phyloP scores from a whole-genome alignment of 2,329 filamentous ascomycete species.

The Colletotrichum karsti region DNA sequence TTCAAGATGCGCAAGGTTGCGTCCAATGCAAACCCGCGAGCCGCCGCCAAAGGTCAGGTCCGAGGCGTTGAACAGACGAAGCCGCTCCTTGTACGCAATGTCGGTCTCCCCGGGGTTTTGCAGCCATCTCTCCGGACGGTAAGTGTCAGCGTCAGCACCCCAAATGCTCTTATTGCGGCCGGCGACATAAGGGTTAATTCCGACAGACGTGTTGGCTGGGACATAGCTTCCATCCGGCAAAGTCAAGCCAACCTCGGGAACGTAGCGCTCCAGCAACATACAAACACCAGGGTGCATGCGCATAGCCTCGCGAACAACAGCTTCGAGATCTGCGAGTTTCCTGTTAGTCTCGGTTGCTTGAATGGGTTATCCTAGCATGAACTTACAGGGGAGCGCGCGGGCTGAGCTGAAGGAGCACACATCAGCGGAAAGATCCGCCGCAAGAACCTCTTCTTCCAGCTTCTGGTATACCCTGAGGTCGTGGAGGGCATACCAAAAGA shows the following conservation, averaged over 20 bases:
- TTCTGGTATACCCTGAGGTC: slow-evolving; percentile 36
- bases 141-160: slow-evolving; percentile 53
- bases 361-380: background rate
- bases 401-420: slow-evolving; percentile 34
- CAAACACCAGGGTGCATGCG: slow-evolving; percentile 58
- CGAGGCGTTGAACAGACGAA: slow-evolving; percentile 45
- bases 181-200: slow-evolving; percentile 50
- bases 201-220: slow-evolving; percentile 45
- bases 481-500: slow-evolving; percentile 46
- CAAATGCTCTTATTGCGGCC: slow-evolving; percentile 49
- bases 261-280: slow-evolving; percentile 58
- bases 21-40: slow-evolving; percentile 48
- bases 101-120: slow-evolving; percentile 38
- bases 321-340: slow-evolving; percentile 51
- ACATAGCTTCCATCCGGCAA: slow-evolving; percentile 46
- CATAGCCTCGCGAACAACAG: slow-evolving; percentile 61
- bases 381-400: slow-evolving; percentile 40
- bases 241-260: slow-evolving; percentile 48
- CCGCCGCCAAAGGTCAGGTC: slow-evolving; percentile 51
- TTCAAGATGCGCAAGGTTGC: slow-evolving; percentile 42
- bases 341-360: slow-evolving; percentile 35
- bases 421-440: background rate
- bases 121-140: slow-evolving; percentile 59
- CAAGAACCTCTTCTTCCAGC: slow-evolving; percentile 45
- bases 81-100: slow-evolving; percentile 41